Conservation (phyloP, 2,329 filamentous ascomycete species). For the Hypoxylon sp. region DNA sequence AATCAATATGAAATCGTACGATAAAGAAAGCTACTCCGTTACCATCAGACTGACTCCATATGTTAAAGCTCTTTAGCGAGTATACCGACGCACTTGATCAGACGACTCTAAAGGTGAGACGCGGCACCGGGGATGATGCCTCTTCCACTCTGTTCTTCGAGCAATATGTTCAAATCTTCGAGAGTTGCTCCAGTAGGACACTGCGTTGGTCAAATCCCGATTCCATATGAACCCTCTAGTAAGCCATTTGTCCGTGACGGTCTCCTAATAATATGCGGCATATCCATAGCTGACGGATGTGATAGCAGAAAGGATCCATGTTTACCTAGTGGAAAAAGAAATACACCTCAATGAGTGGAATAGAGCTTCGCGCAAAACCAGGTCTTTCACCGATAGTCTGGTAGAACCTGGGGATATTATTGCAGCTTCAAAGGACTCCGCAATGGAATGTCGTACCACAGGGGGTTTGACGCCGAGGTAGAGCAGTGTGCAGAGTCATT, state of each 20-base stretch:
- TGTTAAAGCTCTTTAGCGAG: neutral
- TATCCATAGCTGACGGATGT: neutral
- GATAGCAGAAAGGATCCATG: neutral
- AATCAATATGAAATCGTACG: neutral
- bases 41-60: neutral
- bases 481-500: neutral
- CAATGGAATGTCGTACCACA: neutral
- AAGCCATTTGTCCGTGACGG: neutral
- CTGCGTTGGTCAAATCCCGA: neutral
- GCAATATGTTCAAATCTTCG: neutral
- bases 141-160: neutral
- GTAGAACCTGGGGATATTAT: neutral
- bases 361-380: neutral
- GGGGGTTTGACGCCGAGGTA: neutral
- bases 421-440: neutral
- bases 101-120: neutral
- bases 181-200: neutral
- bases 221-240: neutral
- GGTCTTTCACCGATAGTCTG: neutral
- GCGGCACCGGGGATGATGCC: neutral
- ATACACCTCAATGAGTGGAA: neutral
- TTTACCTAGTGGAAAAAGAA: neutral
- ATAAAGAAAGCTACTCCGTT: neutral
- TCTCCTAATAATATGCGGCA: neutral
- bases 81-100: neutral